Conservation (phyloP, 768 basidiomycete species). For the Pleurotus tuber-regium region DNA sequence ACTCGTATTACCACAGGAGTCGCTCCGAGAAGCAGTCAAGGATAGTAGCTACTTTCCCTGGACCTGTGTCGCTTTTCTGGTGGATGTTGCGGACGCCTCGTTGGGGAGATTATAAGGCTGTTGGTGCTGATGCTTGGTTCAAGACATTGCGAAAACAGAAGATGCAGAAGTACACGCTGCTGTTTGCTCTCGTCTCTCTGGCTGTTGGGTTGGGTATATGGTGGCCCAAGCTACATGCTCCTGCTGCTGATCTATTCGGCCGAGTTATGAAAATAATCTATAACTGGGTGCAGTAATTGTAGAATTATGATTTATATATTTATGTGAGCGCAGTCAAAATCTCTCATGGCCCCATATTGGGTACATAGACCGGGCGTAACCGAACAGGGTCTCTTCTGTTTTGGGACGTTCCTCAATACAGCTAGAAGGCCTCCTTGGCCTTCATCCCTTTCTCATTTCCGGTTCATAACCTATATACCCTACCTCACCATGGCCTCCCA, state of each 20-base stretch:
- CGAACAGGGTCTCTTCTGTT: constrained; percentile 14
- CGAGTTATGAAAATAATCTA: neutral
- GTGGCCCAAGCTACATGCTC: constrained; percentile 5
- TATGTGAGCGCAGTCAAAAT: too few relatives aligned
- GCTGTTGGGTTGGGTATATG: constrained; percentile 18
- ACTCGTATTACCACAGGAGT: constrained; percentile 48
- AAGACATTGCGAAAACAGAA: constrained; percentile 22
- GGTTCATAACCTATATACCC: constrained; percentile 20
- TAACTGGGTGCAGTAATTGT: neutral
- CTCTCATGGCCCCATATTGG: too few relatives aligned
- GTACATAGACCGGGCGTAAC: constrained; percentile 1
- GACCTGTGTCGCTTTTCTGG: constrained; percentile 50
- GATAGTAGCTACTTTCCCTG: constrained; percentile 52
- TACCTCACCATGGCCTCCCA: constrained; percentile 51
- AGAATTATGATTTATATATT: neutral
- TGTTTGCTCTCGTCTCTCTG: constrained; percentile 22
- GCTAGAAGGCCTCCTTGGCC: constrained; percentile 28
- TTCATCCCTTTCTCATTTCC: constrained; percentile 26
- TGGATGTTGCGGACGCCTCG: constrained; percentile 41
- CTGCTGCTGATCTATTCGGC: neutral
- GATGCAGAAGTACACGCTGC: constrained; percentile 20
- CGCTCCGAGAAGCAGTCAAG: constrained; percentile 35
- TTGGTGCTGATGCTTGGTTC: constrained; percentile 39
- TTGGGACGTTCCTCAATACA: constrained; percentile 18
- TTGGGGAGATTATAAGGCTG: constrained; percentile 42